Evolutionary conservation across 139 green algal genomes (phyloP).

Genomic region (Micromonas commoda): DNA sequence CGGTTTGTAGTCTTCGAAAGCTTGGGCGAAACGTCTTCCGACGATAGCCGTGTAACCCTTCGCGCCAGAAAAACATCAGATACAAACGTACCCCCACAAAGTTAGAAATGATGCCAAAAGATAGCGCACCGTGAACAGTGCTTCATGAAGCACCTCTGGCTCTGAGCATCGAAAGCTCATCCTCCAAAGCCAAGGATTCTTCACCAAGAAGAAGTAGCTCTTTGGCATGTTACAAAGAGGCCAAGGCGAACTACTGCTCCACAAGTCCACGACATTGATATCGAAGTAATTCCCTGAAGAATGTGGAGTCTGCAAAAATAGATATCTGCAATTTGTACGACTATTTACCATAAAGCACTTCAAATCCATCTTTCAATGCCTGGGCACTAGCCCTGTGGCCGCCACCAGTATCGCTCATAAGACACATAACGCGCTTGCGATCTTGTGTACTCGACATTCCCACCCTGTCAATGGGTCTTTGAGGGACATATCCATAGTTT

Average conservation of each 20-base stretch:
- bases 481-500: no score
- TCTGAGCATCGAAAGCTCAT: slow-evolving; percentile 34
- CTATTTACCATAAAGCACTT: neutral
- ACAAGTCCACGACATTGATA: slow-evolving; percentile 21
- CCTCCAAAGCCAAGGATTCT: slow-evolving; percentile 41
- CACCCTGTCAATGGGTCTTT: no score
- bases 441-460: no score
- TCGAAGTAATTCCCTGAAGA: neutral
- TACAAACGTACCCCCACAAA: neutral
- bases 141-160: slow-evolving; percentile 35
- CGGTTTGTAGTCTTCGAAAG: slow-evolving; percentile 39
- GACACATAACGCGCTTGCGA: slow-evolving; percentile 13
- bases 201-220: slow-evolving; percentile 88
- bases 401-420: slow-evolving; percentile 23
- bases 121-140: slow-evolving; percentile 14
- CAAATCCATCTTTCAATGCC: slow-evolving; percentile 40
- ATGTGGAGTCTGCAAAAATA: neutral
- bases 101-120: neutral
- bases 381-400: slow-evolving; percentile 54
- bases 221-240: slow-evolving; percentile 83
- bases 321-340: slow-evolving; percentile 8
- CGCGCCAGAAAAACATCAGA: neutral
- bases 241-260: slow-evolving; percentile 43
- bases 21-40: neutral
- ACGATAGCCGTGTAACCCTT: slow-evolving; percentile 21